Evolutionary conservation across 1,139 yeast species (phyloP), one percentile per base, ranked within the genome.

Genomic region (Protomyces gravidus): DNA sequence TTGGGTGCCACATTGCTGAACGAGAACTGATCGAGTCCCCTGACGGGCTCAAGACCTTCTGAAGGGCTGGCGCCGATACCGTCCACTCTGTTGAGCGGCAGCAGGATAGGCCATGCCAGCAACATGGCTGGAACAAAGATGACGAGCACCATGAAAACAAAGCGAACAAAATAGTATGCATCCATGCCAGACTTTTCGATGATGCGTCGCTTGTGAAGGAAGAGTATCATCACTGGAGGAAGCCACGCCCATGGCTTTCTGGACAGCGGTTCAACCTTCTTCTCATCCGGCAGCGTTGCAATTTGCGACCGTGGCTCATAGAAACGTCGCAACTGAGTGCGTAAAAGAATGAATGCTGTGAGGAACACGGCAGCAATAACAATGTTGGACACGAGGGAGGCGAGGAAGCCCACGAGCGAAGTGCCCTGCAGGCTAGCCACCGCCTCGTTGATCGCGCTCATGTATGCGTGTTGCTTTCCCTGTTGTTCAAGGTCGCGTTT

Each of bases 41-140:
- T 36, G 36, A 55, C 59, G 32, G 30, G 33, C 0, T 67, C 62
- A 59, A 78, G 72, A 45, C 76, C 75, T 1, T 30, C 33, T 15
- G 51, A 23, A 2, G 58, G 58, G n/a, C 33, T 21, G 15, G 17
- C 19, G 27, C 40, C 30, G 56, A 76, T 76, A 21, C 95, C 92
- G 65, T 87, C 84, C 5, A 95, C 83, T 13, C 94, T 95, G 71
- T 89, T 88, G 58, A 92, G 85, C 0, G 98, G 94, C 63, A 92
- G 78, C 62, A 92, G 75, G 63, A 92, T 80, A 28, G 96, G 92
- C 81, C 88, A 82, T 15, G 84, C 73, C 19, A 85, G 66, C 28
- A 86, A 64, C 58, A 87, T 81, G 1, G 95, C 95, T 11, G 83
- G 68, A 6, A 83, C 68, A 32, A 87, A 80, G 55, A 87, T 71